These are phyloP conservation scores for Melaleuca alternifolia DNA, from an alignment of 345 rosid species.

Conservation along the genomic window DNA sequence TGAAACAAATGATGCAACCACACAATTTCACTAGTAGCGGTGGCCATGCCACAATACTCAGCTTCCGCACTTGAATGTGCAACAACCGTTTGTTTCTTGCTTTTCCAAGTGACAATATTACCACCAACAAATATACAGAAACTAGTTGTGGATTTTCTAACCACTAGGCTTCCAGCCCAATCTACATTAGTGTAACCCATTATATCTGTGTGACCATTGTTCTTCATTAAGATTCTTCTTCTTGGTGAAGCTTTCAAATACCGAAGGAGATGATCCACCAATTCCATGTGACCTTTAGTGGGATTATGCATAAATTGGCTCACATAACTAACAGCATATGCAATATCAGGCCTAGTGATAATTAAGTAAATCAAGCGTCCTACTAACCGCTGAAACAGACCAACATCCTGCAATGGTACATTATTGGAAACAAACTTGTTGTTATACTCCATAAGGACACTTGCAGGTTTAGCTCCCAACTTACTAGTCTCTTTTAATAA, in stretches of 20 bases:
- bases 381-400: not conserved
- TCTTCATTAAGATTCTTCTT: not conserved
- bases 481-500: not conserved
- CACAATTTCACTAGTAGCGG: not conserved
- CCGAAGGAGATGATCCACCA: not conserved
- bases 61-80: not conserved
- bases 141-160: not conserved
- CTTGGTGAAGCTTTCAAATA: not conserved
- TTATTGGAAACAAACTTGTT: not conserved
- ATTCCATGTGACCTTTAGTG: not conserved
- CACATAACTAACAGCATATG: not conserved
- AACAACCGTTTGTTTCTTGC: not conserved
- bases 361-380: not conserved
- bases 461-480: not conserved
- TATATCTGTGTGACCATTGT: not conserved
- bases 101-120: not conserved
- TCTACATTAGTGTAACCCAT: not conserved
- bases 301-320: not conserved
- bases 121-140: not conserved
- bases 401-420: rapidly evolving
- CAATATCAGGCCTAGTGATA: not conserved
- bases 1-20: not conserved
- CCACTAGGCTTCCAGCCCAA: not conserved
- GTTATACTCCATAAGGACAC: not conserved
- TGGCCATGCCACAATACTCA: not conserved